Evolutionary conservation across 257 asterid genomes (phyloP), one percentile per base, ranked within the genome.

Genomic region (Capsicum baccatum): DNA sequence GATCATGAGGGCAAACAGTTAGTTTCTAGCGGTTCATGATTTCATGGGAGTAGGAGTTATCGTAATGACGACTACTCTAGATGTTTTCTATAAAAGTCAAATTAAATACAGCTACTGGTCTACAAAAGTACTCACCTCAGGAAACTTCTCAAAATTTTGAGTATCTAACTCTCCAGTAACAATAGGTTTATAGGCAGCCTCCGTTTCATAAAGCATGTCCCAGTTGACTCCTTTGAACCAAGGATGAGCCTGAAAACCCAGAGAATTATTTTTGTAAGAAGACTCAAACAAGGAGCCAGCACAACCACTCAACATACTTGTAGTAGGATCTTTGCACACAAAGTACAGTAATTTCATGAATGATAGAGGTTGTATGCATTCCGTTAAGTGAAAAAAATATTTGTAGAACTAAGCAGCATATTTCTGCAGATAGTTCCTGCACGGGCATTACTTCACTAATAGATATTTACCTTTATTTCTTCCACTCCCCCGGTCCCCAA

Each of bases 401-500:
- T 8, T 21, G 33, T 26, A 26, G 64, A 78, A 4, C 14, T 54
- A 26, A 50, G 62, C 26, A 21, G 82, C 48, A 54, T 78, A 54
- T 78, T 74, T 78, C 81, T 13, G 81, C 62, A 76, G 14, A 76
- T 76, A 13, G 62, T 50, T 74, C 5, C 81, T 50, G 81, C n/a
- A 21, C 6, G 1, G 64, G 64, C 64, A 81, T 73, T 16, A 79
- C 60, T 63, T 39, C 81, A 83, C 42, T 69, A 63, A 63, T 39
- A 54, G 64, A 59, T 83, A 48, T 54, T 48, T 86, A 94, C 99
- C 99, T 92, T 96, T 86, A 94, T 93, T 90, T 96, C 98, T 19
- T 96, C 99, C 19, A 92, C 94, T 9, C 99, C 98, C 85, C 93
- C 84, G n/a, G 99, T 96, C 86, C 99, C 99, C 88, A 96, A 86